Conservation (phyloP, 2,329 filamentous ascomycete species). For the Pseudonectria foliicola region DNA sequence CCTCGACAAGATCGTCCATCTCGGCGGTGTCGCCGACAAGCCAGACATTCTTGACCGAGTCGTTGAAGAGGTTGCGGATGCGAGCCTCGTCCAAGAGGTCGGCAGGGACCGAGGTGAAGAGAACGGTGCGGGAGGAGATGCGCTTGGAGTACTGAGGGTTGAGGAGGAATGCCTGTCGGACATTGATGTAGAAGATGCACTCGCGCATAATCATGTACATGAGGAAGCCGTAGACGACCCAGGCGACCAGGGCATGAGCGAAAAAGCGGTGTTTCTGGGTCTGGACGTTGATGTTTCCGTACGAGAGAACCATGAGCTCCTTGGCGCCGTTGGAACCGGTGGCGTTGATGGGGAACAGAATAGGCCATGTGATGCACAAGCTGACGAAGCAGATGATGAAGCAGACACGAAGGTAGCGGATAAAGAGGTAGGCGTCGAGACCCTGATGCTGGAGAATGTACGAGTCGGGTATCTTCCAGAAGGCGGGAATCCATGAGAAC, state of each 20-base stretch:
- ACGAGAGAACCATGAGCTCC: conserved; percentile 51
- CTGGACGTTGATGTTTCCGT: conserved; percentile 38
- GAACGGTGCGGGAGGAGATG: conserved; percentile 82
- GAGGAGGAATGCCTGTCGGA: conserved; percentile 89
- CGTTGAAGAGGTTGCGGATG: conserved; percentile 69
- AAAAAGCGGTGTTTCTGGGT: conserved; percentile 61
- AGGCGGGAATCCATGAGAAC: conserved; percentile 55
- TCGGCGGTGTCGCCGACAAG: conserved; percentile 66
- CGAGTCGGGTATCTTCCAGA: conserved; percentile 61
- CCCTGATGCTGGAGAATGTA: conserved; percentile 82
- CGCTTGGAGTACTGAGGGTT: conserved; percentile 76
- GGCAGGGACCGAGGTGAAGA: conserved; percentile 81
- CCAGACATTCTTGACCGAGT: conserved; percentile 78
- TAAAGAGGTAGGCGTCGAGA: conserved; percentile 80
- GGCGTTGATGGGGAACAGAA: conserved; percentile 76
- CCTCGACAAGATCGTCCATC: conserved; percentile 69
- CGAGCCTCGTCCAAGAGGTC: conserved; percentile 68
- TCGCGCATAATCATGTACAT: conserved; percentile 87
- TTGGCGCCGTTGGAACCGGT: conserved; percentile 61
- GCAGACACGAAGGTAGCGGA: conserved; percentile 75
- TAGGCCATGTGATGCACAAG: conserved; percentile 73
- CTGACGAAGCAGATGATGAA: conserved; percentile 75
- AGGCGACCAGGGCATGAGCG: conserved; percentile 74
- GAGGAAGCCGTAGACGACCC: conserved; percentile 79
- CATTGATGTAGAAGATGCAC: conserved; percentile 85